Evolutionary conservation across 768 basidiomycete genomes (phyloP).

Genomic region (Termitomyces sp.): DNA sequence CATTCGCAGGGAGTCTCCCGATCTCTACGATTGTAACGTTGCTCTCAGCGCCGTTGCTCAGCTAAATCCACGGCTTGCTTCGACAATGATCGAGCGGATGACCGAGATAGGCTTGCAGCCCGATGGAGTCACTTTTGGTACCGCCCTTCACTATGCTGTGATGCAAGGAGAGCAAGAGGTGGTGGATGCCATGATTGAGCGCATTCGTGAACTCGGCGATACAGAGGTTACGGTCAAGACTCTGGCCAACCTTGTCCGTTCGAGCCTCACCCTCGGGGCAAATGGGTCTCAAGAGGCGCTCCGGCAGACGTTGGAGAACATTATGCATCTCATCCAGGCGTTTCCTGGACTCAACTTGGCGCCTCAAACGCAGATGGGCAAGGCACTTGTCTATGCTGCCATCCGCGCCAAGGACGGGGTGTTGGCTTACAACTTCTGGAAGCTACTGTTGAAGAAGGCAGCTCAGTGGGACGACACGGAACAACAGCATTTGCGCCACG

Average conservation of each 20-base stretch:
- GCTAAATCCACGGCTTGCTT: slow-evolving; percentile 43
- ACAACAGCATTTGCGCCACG: slow-evolving; percentile 39
- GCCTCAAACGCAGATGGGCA: slow-evolving; percentile 45
- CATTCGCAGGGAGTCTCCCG: slow-evolving; percentile 49
- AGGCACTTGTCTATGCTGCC: slow-evolving; percentile 47
- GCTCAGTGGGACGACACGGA: slow-evolving; percentile 46
- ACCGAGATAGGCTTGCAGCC: slow-evolving; percentile 42
- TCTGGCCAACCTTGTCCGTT: slow-evolving; percentile 43
- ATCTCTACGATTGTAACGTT: slow-evolving; percentile 64
- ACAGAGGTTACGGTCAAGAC: slow-evolving; percentile 43
- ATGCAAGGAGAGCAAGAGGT: slow-evolving; percentile 40
- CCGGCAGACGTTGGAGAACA: slow-evolving; percentile 33
- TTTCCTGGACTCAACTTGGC: slow-evolving; percentile 31
- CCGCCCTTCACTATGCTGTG: slow-evolving; percentile 58
- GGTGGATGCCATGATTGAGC: slow-evolving; percentile 37
- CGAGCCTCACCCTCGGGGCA: slow-evolving; percentile 26
- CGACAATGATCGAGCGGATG: slow-evolving; percentile 50
- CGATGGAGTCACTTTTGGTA: slow-evolving; percentile 54
- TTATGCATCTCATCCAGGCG: slow-evolving; percentile 38
- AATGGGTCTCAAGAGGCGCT: slow-evolving; percentile 21
- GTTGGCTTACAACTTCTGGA: slow-evolving; percentile 64
- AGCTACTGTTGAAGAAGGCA: slow-evolving; percentile 37
- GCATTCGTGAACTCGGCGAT: slow-evolving; percentile 32
- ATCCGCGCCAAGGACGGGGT: slow-evolving; percentile 43
- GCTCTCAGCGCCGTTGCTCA: slow-evolving; percentile 52